phyloP scores from a whole-genome alignment of 208 protist species.

The Novymonas esmeraldas region DNA sequence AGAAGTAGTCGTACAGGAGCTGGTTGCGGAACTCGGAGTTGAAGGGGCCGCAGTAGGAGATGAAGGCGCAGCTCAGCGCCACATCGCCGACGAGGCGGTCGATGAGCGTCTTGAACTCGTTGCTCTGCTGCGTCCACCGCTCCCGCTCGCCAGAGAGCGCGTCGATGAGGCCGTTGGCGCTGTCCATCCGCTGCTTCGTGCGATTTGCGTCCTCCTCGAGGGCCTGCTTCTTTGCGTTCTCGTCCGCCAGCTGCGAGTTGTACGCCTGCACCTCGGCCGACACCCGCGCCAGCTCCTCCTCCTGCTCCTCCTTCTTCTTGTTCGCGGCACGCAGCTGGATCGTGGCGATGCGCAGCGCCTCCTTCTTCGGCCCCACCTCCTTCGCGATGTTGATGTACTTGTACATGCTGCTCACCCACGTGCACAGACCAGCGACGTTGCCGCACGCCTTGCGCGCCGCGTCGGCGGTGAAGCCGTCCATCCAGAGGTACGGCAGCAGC shows the following conservation, averaged over 20 bases:
- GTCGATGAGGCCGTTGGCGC: conserved; percentile 97
- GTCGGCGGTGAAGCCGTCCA: conserved; percentile 95
- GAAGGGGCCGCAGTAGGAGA: conserved; percentile 98
- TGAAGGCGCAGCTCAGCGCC: conserved; percentile 97
- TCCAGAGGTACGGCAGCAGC: conserved; percentile 96
- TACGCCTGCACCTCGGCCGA: conserved; percentile 94
- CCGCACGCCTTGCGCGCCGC: conserved; percentile 91
- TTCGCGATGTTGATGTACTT: conserved; percentile 98
- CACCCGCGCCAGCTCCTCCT: conserved; percentile 94
- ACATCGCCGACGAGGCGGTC: conserved; percentile 97
- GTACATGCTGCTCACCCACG: conserved; percentile 97
- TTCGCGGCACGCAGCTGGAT: conserved; percentile 92
- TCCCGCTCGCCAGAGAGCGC: conserved; percentile 97
- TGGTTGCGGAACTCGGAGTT: conserved; percentile 97
- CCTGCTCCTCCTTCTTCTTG: conserved; percentile 96
- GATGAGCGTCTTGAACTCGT: conserved; percentile 97
- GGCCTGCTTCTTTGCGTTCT: conserved; percentile 96
- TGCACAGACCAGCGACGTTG: conserved; percentile 95
- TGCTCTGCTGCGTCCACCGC: conserved; percentile 96
- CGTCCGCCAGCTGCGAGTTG: conserved; percentile 91
- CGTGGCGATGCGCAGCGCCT: conserved; percentile 88
- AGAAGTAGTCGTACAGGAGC: conserved; percentile 94
- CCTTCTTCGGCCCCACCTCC: conserved; percentile 97
- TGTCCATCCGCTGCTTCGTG: conserved; percentile 97
- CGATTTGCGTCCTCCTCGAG: conserved; percentile 96